phyloP scores from a whole-genome alignment of 495 filamentous ascomycete species.

The Aspergillus carlsbadensis region DNA sequence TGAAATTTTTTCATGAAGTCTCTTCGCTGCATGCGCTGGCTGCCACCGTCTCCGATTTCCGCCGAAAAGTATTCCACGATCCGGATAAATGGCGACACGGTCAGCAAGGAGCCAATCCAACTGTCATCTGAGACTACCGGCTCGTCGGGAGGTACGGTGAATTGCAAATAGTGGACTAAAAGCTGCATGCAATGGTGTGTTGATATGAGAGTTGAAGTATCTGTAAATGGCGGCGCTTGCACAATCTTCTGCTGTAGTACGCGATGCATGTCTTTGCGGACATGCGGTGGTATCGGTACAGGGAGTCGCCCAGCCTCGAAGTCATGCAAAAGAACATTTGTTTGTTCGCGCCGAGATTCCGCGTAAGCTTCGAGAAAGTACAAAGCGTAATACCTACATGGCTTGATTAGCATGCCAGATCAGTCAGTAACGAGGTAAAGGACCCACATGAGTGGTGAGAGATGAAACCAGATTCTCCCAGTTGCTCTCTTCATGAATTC shows the following conservation, averaged over 20 bases:
- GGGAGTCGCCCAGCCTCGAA: conserved; percentile 41
- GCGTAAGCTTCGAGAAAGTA: conserved; percentile 45
- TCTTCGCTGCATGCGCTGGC: conserved; percentile 42
- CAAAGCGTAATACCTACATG: conserved; percentile 38
- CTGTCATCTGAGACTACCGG: conserved; percentile 32
- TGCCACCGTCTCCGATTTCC: conserved; percentile 46
- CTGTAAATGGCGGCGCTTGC: conserved; percentile 42
- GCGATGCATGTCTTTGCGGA: conserved; percentile 38
- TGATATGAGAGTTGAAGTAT: conserved; percentile 42
- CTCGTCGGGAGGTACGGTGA: conserved; percentile 37
- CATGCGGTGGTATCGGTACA: conserved; percentile 34
- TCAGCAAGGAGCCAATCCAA: conserved; percentile 46
- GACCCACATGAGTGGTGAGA: conserved; percentile 44
- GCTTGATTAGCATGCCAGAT: neutral
- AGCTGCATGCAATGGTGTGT: conserved; percentile 49
- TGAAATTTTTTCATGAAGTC: conserved; percentile 50
- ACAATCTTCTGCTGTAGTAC: conserved; percentile 41
- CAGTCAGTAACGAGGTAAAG: neutral
- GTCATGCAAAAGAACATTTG: conserved; percentile 39
- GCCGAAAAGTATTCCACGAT: conserved; percentile 48
- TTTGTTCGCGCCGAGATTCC: conserved; percentile 42
- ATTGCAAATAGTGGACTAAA: conserved; percentile 40
- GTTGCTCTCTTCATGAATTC: conserved; percentile 34
- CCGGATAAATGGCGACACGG: conserved; percentile 40
- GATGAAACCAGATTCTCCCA: conserved; percentile 37